Percentiles rank a stretch among this genome's conserved stretches.
Evolutionary conservation across 1,139 yeast genomes (phyloP).

Genomic region (Diutina mesorugosa): DNA sequence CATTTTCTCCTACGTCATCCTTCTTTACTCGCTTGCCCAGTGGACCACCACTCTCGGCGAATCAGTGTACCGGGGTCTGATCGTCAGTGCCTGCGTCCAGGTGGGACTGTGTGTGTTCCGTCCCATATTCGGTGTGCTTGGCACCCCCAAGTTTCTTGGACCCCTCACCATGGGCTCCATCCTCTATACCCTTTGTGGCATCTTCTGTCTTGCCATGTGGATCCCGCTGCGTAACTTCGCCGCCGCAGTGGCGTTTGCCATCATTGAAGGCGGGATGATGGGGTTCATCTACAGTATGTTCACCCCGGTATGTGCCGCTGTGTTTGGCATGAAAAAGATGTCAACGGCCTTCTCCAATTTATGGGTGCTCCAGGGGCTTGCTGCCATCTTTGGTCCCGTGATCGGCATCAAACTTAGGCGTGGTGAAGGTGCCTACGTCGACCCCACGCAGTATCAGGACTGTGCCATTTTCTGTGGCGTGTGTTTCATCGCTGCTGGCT

Average conservation of each 20-base stretch:
- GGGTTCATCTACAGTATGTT: slow-evolving; percentile 22
- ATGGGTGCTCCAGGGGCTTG: not conserved
- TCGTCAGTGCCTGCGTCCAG: slow-evolving; percentile 36
- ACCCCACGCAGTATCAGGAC: slow-evolving; percentile 1
- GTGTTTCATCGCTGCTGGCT: not conserved
- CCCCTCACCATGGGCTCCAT: slow-evolving; percentile 27
- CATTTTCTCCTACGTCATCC: slow-evolving; percentile 16
- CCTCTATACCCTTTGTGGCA: slow-evolving; percentile 20
- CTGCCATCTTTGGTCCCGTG: not conserved
- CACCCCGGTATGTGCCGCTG: not conserved
- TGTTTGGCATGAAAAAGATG: not conserved
- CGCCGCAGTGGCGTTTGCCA: slow-evolving; percentile 32
- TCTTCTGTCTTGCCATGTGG: slow-evolving; percentile 43
- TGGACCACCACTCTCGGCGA: slow-evolving; percentile 23
- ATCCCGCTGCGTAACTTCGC: slow-evolving; percentile 43
- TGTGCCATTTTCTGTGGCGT: not conserved
- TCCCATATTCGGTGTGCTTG: slow-evolving; percentile 28
- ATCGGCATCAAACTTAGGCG: not conserved
- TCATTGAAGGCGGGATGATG: slow-evolving; percentile 36
- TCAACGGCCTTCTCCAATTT: not conserved
- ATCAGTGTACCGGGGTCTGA: slow-evolving; percentile 26
- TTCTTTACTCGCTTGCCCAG: slow-evolving; percentile 21
- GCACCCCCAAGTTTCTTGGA: slow-evolving; percentile 29
- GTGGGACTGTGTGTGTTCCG: slow-evolving; percentile 33
- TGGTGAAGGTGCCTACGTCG: slow-evolving; percentile 1